Conservation (phyloP, 75 land plant species). For the Selaginella moellendorffii region DNA sequence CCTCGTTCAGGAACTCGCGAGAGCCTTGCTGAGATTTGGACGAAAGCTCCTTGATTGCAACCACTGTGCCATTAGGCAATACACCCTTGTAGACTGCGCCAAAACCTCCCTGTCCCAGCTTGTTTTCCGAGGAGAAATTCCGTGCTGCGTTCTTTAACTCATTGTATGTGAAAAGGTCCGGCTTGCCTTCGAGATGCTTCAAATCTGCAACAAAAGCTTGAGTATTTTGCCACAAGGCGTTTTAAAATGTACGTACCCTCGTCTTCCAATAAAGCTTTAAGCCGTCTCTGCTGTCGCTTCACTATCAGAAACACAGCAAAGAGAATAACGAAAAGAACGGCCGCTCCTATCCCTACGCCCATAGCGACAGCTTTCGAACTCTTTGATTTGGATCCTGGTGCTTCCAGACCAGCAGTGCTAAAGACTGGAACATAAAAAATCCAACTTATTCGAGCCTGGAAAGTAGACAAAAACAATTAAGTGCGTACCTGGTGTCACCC, state of each 20-base stretch:
- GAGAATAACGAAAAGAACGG: neutral
- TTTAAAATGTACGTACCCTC: neutral
- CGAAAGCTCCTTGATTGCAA: conserved; percentile 53
- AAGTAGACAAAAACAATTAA: neutral
- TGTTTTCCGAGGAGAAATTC: neutral
- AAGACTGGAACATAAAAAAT: no score
- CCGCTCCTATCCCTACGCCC: neutral
- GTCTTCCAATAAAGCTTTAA: neutral
- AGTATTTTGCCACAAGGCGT: neutral
- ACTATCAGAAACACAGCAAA: neutral
- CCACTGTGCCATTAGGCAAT: conserved; percentile 37
- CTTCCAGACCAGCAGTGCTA: neutral
- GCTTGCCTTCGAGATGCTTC: neutral
- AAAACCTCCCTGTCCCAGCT: neutral
- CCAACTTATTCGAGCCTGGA: no score
- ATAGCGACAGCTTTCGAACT: neutral
- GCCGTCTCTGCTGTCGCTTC: neutral
- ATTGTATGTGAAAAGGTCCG: neutral
- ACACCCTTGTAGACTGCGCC: neutral
- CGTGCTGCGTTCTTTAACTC: neutral
- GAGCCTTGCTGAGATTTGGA: conserved; percentile 47
- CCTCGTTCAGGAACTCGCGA: conserved; percentile 41
- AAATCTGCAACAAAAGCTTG: neutral
- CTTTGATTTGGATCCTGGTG: conserved; percentile 4
- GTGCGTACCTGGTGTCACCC: neutral